Evolutionary conservation across 2,329 filamentous ascomycete genomes (phyloP).

Genomic region (Drechslerella dactyloides): DNA sequence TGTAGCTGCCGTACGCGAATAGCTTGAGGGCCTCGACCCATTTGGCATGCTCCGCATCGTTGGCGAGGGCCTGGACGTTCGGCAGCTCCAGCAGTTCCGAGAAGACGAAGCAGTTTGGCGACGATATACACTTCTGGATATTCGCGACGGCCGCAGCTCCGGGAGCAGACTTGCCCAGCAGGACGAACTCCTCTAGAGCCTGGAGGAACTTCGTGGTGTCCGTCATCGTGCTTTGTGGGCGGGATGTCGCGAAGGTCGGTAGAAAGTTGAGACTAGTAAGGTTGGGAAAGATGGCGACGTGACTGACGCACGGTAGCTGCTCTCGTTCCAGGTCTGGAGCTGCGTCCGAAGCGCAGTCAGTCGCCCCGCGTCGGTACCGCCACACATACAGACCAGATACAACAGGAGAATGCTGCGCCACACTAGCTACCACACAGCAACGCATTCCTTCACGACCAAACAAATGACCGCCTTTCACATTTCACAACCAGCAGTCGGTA

Average conservation of each 20-base stretch:
- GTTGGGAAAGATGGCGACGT: constrained; percentile 25
- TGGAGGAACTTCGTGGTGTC: constrained; percentile 65
- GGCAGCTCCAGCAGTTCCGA: constrained; percentile 85
- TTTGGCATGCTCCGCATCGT: constrained; percentile 67
- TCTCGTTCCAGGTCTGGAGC: neutral
- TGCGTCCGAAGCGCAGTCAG: neutral
- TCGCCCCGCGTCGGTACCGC: neutral
- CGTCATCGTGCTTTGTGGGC: constrained; percentile 51
- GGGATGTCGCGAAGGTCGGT: neutral
- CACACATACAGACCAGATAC: neutral
- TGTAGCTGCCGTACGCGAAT: constrained; percentile 91
- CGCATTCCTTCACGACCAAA: too few relatives aligned
- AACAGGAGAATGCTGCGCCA: too few relatives aligned
- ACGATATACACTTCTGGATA: constrained; percentile 85
- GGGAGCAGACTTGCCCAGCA: constrained; percentile 82
- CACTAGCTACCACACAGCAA: neutral
- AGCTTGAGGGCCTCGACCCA: constrained; percentile 78
- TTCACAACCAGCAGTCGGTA: too few relatives aligned
- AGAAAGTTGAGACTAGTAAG: constrained; percentile 4
- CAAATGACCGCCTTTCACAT: too few relatives aligned
- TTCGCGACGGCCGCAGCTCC: constrained; percentile 86
- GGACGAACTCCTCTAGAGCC: constrained; percentile 80
- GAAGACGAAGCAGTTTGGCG: constrained; percentile 88
- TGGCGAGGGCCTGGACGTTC: constrained; percentile 75
- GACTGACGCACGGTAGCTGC: neutral